phyloP scores from a whole-genome alignment of 2,329 filamentous ascomycete genomes.

The Calonectria naviculata region DNA sequence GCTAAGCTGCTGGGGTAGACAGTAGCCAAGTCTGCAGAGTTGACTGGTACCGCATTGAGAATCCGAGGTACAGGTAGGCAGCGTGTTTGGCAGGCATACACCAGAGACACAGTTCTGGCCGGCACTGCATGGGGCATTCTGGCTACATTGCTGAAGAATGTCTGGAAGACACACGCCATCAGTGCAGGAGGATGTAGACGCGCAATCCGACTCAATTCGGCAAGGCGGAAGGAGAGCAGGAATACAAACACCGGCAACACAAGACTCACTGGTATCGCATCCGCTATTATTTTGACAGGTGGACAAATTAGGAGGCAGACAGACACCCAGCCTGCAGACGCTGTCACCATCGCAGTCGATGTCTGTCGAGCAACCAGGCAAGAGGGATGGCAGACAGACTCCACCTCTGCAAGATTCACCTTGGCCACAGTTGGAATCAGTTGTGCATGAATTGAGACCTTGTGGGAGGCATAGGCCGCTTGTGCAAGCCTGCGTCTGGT shows the following conservation, averaged over 20 bases:
- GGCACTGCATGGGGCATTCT: neutral
- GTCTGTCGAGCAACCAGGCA: constrained; percentile 5
- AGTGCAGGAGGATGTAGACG: neutral
- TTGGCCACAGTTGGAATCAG: neutral
- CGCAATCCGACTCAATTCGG: neutral
- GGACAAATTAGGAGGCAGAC: neutral
- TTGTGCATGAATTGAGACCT: neutral
- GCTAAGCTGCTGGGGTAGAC: neutral
- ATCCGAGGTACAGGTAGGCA: constrained; percentile 8
- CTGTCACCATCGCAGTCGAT: constrained; percentile 2
- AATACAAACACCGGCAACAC: constrained; percentile 9
- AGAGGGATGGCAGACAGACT: constrained; percentile 4
- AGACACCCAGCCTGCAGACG: constrained; percentile 13
- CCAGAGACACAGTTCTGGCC: constrained; percentile 9
- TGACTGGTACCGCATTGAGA: constrained; percentile 5
- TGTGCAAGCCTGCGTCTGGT: neutral
- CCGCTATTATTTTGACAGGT: neutral
- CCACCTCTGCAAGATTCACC: constrained; percentile 1
- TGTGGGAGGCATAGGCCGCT: constrained; percentile 3
- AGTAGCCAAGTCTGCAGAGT: constrained; percentile 16
- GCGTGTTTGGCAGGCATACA: constrained; percentile 2
- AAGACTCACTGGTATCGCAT: neutral
- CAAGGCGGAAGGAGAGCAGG: neutral
- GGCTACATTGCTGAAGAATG: neutral
- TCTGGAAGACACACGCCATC: constrained; percentile 8